A percentile compares a stretch with the other conserved stretches of the same genome.
Evolutionary conservation across 73 alveolate species (phyloP).

Genomic region (Blepharisma stoltei): DNA sequence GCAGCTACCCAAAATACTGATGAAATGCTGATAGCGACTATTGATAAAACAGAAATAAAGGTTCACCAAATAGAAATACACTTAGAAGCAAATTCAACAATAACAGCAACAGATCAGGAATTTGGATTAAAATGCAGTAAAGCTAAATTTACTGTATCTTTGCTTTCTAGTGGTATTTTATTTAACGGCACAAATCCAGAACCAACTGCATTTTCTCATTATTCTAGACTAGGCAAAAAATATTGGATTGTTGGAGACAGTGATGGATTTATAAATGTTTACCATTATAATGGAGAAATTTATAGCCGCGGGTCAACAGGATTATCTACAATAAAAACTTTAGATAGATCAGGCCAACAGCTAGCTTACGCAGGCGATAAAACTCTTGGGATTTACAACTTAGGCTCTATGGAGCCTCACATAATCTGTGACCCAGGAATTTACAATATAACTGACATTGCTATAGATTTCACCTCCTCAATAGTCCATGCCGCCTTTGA

Average conservation of each 20-base stretch:
- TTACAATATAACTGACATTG: background rate
- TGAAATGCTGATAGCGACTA: too few relatives aligned
- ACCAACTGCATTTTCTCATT: slow-evolving; percentile 2
- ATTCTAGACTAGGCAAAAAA: slow-evolving; percentile 26
- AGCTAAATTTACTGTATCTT: background rate
- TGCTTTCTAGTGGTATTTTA: background rate
- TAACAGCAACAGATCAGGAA: background rate
- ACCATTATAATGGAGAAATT: background rate
- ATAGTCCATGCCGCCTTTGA: background rate
- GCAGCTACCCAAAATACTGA: too few relatives aligned
- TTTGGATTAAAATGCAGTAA: background rate
- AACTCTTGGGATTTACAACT: background rate
- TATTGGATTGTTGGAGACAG: slow-evolving; percentile 22
- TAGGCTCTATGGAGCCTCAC: background rate
- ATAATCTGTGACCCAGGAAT: slow-evolving; percentile 19
- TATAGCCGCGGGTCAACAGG: background rate
- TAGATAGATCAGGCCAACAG: background rate
- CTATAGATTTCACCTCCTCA: background rate
- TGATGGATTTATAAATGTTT: background rate
- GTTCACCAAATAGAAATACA: background rate
- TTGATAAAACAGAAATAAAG: too few relatives aligned
- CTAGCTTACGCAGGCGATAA: slow-evolving; percentile 7
- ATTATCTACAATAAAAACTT: background rate
- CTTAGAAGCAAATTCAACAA: slow-evolving; percentile 15
- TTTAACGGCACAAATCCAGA: background rate